Evolutionary conservation across 2,329 filamentous ascomycete species (phyloP).

Genomic region (Furcasterigmium furcatum): DNA sequence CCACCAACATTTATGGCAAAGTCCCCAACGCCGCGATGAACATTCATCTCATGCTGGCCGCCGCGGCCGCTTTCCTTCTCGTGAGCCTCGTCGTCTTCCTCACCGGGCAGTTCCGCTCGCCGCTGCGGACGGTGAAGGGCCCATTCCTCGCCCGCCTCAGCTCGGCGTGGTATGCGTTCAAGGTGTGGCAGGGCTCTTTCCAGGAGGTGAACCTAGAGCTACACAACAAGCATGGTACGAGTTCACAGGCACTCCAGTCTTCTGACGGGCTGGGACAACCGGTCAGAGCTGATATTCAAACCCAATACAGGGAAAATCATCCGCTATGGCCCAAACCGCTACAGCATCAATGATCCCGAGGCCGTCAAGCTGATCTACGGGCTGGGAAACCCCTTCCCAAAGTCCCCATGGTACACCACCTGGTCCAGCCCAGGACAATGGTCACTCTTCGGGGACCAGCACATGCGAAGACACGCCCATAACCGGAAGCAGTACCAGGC

Average conservation of each 20-base stretch:
- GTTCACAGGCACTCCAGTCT: not conserved
- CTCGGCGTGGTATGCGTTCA: conserved; percentile 22
- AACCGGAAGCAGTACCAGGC: conserved; percentile 35
- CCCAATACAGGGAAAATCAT: conserved; percentile 30
- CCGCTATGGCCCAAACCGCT: conserved; percentile 43
- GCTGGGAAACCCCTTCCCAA: conserved; percentile 26
- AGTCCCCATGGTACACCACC: conserved; percentile 24
- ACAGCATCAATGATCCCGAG: conserved; percentile 37
- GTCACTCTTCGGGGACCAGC: conserved; percentile 26
- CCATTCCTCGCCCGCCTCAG: conserved; percentile 21
- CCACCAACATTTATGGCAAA: no score
- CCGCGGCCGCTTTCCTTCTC: no score
- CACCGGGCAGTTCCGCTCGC: not conserved
- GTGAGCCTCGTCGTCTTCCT: not conserved
- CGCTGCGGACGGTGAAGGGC: conserved; percentile 19
- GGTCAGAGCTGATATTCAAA: no score
- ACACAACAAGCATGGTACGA: conserved; percentile 23
- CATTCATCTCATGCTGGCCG: no score
- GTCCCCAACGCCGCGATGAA: no score
- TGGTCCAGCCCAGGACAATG: conserved; percentile 14
- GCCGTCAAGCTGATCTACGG: conserved; percentile 33
- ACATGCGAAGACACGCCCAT: conserved; percentile 31
- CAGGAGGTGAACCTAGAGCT: conserved; percentile 21
- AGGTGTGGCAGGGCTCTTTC: conserved; percentile 19
- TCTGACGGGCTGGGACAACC: no score